Conservation (phyloP, 257 asterid genomes). For the Agastache rugosa region DNA sequence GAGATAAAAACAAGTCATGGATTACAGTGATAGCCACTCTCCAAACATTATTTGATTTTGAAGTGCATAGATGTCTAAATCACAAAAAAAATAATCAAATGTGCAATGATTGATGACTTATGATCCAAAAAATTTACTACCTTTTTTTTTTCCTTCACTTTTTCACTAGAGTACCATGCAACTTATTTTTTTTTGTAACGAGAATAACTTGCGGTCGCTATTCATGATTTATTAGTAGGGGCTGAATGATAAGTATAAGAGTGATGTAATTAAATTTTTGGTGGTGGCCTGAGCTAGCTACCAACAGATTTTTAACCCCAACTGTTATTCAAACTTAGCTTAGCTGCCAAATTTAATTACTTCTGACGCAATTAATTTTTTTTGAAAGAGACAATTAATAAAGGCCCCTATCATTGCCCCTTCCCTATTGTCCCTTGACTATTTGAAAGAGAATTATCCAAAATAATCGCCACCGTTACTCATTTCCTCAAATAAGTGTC, state of each 20-base stretch:
- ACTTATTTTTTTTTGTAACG: background rate
- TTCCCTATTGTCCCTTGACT: background rate
- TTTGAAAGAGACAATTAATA: background rate
- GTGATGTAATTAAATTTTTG: background rate
- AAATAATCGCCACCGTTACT: background rate
- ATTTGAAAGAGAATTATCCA: no score
- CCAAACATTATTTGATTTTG: conserved; percentile 13
- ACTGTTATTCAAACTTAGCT: conserved; percentile 13
- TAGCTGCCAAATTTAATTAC: conserved; percentile 15
- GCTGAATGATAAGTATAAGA: background rate
- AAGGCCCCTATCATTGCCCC: background rate
- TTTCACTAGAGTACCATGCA: no score
- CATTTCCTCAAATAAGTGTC: no score
- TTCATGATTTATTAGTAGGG: background rate
- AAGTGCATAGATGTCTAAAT: conserved; percentile 18
- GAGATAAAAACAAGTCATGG: conserved; percentile 26
- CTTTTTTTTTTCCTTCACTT: no score
- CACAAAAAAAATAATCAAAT: conserved; percentile 18
- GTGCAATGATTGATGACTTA: conserved; percentile 21
- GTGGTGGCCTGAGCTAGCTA: background rate
- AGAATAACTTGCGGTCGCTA: no score
- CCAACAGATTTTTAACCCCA: conserved; percentile 5
- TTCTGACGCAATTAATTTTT: background rate
- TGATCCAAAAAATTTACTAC: background rate
- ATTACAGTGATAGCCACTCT: conserved; percentile 24